Evolutionary conservation across 805 yeast genomes (phyloP).

Genomic region (Sungouiella thailandica): DNA sequence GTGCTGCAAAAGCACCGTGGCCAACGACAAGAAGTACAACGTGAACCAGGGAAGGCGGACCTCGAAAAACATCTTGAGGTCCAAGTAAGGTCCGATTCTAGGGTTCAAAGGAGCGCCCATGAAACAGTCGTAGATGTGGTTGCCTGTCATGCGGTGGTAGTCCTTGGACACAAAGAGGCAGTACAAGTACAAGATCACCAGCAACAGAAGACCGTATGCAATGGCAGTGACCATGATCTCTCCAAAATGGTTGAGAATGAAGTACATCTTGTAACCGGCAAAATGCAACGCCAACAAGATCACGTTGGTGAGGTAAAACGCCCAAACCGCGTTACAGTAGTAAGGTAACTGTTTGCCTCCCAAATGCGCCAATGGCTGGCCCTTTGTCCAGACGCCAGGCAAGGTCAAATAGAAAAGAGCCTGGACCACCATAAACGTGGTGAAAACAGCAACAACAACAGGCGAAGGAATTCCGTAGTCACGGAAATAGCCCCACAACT

Average conservation of each 20-base stretch:
- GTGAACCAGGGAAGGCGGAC: slow-evolving; percentile 97
- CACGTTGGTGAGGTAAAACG: slow-evolving; percentile 67
- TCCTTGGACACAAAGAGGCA: slow-evolving; percentile 64
- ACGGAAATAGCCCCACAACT: slow-evolving; percentile 36
- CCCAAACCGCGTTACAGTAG: slow-evolving; percentile 86
- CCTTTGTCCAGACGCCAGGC: slow-evolving; percentile 94
- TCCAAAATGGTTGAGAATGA: slow-evolving; percentile 77
- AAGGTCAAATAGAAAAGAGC: slow-evolving; percentile 69
- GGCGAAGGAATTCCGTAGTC: slow-evolving; percentile 55
- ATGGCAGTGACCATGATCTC: slow-evolving; percentile 92
- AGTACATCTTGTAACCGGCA: slow-evolving; percentile 71
- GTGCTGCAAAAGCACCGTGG: slow-evolving; percentile 71
- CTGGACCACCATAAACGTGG: slow-evolving; percentile 65
- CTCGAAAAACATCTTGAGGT: slow-evolving; percentile 95
- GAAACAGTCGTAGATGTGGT: slow-evolving; percentile 83
- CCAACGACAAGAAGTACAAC: slow-evolving; percentile 68
- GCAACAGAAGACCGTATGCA: slow-evolving; percentile 63
- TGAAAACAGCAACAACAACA: slow-evolving; percentile 65
- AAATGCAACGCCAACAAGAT: slow-evolving; percentile 61
- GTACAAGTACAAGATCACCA: slow-evolving; percentile 65
- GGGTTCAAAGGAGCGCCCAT: slow-evolving; percentile 99
- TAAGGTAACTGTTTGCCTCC: slow-evolving; percentile 80
- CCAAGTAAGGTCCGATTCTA: slow-evolving; percentile 79
- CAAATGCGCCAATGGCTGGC: slow-evolving; percentile 84
- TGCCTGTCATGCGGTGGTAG: slow-evolving; percentile 89